Evolutionary conservation across 495 filamentous ascomycete species (phyloP).

Genomic region (Articulospora tetracladia): DNA sequence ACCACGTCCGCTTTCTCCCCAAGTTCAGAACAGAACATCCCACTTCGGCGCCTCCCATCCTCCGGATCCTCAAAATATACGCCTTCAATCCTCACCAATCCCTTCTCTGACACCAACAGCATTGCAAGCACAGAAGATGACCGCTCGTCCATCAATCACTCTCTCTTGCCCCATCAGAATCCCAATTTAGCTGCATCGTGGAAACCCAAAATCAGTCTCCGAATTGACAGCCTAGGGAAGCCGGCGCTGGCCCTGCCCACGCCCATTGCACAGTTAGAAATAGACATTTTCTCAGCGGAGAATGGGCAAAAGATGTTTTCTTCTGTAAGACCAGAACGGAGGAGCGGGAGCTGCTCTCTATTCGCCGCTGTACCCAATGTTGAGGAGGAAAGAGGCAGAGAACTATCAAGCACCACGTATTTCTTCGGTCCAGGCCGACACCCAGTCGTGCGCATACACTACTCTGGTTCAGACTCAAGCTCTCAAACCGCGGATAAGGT

Average conservation of each 20-base stretch:
- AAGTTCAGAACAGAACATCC: background rate
- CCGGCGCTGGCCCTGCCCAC: slow-evolving; percentile 38
- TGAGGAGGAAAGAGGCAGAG: slow-evolving; percentile 16
- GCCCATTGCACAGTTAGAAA: slow-evolving; percentile 37
- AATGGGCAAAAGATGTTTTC: slow-evolving; percentile 29
- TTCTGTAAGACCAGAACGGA: slow-evolving; percentile 36
- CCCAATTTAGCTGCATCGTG: background rate
- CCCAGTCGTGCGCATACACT: slow-evolving; percentile 19
- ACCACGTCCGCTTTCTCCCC: background rate
- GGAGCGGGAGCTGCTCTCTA: slow-evolving; percentile 40
- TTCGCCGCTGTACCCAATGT: slow-evolving; percentile 16
- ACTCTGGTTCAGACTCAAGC: background rate
- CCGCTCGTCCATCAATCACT: background rate
- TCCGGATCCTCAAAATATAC: background rate
- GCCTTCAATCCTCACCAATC: background rate
- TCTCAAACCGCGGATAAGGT: slow-evolving; percentile 1
- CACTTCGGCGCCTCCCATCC: background rate
- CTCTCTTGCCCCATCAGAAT: slow-evolving; percentile 24
- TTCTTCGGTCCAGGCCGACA: slow-evolving; percentile 43
- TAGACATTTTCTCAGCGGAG: slow-evolving; percentile 36
- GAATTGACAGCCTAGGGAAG: slow-evolving; percentile 43
- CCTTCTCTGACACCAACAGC: background rate
- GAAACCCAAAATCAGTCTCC: slow-evolving; percentile 27
- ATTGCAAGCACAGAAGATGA: background rate
- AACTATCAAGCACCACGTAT: slow-evolving; percentile 42